phyloP scores from a whole-genome alignment of 495 filamentous ascomycete species.

The Monascus purpureus region DNA sequence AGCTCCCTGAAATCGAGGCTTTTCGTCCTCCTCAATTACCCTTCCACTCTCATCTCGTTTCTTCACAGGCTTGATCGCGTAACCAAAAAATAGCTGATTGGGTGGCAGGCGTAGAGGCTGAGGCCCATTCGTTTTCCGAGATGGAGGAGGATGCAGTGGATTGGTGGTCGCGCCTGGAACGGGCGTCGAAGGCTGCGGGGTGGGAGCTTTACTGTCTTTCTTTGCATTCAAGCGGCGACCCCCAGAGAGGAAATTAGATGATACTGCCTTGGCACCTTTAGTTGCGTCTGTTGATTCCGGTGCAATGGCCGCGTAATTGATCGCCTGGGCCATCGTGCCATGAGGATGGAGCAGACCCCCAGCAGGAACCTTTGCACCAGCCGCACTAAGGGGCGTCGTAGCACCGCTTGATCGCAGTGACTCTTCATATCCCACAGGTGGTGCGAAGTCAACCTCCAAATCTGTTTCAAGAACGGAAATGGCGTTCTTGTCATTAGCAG shows the following conservation, averaged over 20 bases:
- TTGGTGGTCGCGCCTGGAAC: slow-evolving; percentile 53
- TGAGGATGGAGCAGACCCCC: slow-evolving; percentile 66
- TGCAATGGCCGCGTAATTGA: slow-evolving; percentile 92
- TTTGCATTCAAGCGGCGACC: slow-evolving; percentile 71
- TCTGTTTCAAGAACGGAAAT: slow-evolving; percentile 95
- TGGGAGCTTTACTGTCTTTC: slow-evolving; percentile 64
- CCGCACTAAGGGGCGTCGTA: slow-evolving; percentile 53
- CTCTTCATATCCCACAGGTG: slow-evolving; percentile 89
- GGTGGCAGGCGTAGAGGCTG: slow-evolving; percentile 75
- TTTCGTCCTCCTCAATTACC: slow-evolving; percentile 40
- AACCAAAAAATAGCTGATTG: slow-evolving; percentile 92
- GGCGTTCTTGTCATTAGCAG: slow-evolving; percentile 54
- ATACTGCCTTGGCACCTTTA: slow-evolving; percentile 45
- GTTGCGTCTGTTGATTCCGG: slow-evolving; percentile 54
- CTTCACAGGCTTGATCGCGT: slow-evolving; percentile 76
- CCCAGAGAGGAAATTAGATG: slow-evolving; percentile 60
- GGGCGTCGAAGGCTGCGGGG: slow-evolving; percentile 70
- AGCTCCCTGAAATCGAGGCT: slow-evolving; percentile 70
- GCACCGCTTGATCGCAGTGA: slow-evolving; percentile 46
- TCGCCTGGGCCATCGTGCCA: slow-evolving; percentile 89
- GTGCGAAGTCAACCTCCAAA: slow-evolving; percentile 85
- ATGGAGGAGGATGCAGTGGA: slow-evolving; percentile 27
- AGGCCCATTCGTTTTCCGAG: slow-evolving; percentile 55
- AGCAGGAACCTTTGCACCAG: slow-evolving; percentile 39
- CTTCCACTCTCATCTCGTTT: slow-evolving; percentile 60